phyloP scores from a whole-genome alignment of 495 filamentous ascomycete genomes.

The Opeltia flavorubescens region DNA sequence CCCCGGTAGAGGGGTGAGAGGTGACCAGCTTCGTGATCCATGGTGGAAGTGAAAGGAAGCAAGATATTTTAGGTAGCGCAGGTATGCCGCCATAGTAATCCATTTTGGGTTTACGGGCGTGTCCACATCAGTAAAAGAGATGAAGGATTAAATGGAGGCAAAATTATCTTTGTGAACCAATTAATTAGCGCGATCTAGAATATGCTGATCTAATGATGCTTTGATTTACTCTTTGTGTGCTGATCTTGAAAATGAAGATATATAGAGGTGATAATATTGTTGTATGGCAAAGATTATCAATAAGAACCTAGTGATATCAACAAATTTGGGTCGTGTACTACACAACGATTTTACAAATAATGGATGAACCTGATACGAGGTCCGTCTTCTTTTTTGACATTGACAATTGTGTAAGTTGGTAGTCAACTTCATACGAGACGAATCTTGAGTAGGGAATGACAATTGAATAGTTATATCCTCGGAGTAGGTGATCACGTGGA shows the following conservation, averaged over 20 bases:
- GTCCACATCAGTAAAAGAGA: neutral
- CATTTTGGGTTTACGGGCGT: neutral
- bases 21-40: neutral
- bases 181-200: neutral
- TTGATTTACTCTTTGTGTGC: neutral
- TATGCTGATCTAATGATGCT: neutral
- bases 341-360: neutral
- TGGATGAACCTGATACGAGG: constrained; percentile 14
- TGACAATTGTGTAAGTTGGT: constrained; percentile 83
- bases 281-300: too few relatives aligned
- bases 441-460: too few relatives aligned
- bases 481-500: constrained; percentile 21
- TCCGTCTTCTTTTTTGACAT: constrained; percentile 85
- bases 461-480: constrained; percentile 39
- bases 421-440: too few relatives aligned
- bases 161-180: neutral
- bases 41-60: neutral
- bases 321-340: too few relatives aligned
- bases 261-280: too few relatives aligned
- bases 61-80: neutral
- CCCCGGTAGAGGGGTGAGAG: neutral
- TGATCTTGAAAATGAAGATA: too few relatives aligned
- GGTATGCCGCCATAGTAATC: neutral
- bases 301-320: too few relatives aligned
- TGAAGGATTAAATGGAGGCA: constrained; percentile 2